Base-by-base conservation (phyloP, 2,329 filamentous ascomycete genomes). In the Graphilbum ipis-grandicollis region DNA sequence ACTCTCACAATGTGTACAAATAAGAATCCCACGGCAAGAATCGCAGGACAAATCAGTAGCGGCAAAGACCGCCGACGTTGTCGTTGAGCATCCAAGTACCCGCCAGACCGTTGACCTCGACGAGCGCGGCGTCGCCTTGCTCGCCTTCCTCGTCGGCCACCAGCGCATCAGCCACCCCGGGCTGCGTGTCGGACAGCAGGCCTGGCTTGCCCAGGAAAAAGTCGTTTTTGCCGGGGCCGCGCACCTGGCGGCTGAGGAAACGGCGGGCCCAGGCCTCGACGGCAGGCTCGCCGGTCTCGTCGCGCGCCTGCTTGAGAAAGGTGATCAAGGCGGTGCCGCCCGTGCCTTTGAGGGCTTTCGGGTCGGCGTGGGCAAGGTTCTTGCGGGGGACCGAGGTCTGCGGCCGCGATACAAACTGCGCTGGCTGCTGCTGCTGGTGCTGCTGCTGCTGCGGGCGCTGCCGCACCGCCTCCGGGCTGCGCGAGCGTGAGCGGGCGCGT, bases 321-420 rank as follows among this genome's bases (percentile, higher is more conserved):
- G 88, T 83, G 39, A 98, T 94, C 39, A 98, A 62, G 0, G 86
- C 82, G 0, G 90, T 96, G 14, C 90, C 90, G 13, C 90, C 90
- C 0, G 90, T 98, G 2, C 90, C 90, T 32, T 80, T 82, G 21
- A 93, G 68, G 35, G 78, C 78, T 50, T 61, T 59, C 21, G 60
- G 58, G 14, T 54, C 50, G 18, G 48, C 41, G 10, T n/a, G 22
- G 14, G 40, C 43, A 17, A 43, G 38, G 19, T 44, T 45, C 35
- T 38, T 35, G 4, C 37, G 36, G 18, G 32, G 3, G 15, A 21
- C 15, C 5, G 32, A 17, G 13, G 41, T 35, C 40, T 15, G 29
- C n/a, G 29, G 26, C 26, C 14, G 26, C 10, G 26, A 28, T 5
- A 28, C 26, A 28, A 28, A 28, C 26, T 28, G 26, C 8, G 26